These are phyloP conservation scores for Amaranthus hypochondriacus DNA, from an alignment of 148 eudicot species.

Conservation along the genomic window DNA sequence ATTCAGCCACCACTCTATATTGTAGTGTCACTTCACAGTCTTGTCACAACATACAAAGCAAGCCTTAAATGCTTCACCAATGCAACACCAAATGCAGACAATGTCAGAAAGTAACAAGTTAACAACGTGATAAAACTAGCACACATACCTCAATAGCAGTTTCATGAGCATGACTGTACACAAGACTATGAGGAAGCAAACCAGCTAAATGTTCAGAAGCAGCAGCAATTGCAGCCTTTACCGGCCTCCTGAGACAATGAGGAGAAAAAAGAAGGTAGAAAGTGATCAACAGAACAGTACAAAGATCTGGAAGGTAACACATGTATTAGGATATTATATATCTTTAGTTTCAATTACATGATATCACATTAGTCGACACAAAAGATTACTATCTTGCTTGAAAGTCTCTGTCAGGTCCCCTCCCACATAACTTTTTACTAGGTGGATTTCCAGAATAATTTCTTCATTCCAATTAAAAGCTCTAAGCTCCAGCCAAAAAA, in stretches of 20 bases:
- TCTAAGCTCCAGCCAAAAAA: too few relatives aligned
- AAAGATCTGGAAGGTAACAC: background rate
- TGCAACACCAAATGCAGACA: background rate
- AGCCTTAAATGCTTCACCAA: slow-evolving; percentile 1
- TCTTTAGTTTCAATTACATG: background rate
- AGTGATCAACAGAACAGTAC: background rate
- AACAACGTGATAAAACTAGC: background rate
- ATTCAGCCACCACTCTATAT: background rate
- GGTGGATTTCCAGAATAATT: too few relatives aligned
- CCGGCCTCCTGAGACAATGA: slow-evolving; percentile 63
- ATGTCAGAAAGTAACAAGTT: background rate
- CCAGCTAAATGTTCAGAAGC: slow-evolving; percentile 90
- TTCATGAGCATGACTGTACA: slow-evolving; percentile 91
- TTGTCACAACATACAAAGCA: background rate
- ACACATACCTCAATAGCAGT: slow-evolving; percentile 80
- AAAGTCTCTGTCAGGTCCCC: too few relatives aligned
- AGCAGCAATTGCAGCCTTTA: slow-evolving; percentile 90
- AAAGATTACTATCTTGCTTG: too few relatives aligned
- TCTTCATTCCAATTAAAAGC: too few relatives aligned
- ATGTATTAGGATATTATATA: background rate
- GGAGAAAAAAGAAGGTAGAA: background rate
- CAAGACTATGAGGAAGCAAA: slow-evolving; percentile 88
- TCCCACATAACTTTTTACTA: too few relatives aligned
- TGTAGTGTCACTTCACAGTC: background rate
- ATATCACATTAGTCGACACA: background rate